Percentiles rank a stretch among this genome's conserved stretches.
phyloP scores from a whole-genome alignment of 2,329 filamentous ascomycete species.

The Beauveria brongniartii region DNA sequence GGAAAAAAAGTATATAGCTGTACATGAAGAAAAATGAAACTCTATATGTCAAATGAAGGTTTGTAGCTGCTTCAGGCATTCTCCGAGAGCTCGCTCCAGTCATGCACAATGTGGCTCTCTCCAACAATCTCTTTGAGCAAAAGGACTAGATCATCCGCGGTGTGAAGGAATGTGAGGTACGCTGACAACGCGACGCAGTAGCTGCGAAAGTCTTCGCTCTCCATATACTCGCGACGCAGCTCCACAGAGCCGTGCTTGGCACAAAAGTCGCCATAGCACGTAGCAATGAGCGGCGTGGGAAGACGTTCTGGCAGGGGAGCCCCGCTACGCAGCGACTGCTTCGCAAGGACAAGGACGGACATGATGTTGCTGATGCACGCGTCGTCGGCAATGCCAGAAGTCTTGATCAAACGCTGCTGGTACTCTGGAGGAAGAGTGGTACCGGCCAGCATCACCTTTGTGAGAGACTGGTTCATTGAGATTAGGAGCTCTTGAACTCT shows the following conservation, averaged over 20 bases:
- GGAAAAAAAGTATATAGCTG: too few species aligned
- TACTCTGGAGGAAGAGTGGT: conserved; percentile 30
- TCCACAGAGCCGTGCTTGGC: conserved; percentile 16
- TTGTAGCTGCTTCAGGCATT: background rate
- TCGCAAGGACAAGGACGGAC: conserved; percentile 38
- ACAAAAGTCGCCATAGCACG: conserved; percentile 22
- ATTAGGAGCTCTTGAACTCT: conserved; percentile 22
- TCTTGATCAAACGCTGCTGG: conserved; percentile 29
- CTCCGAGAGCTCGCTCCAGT: conserved; percentile 5
- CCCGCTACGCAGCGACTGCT: conserved; percentile 38
- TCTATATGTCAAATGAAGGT: too few species aligned
- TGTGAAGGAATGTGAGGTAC: conserved; percentile 34
- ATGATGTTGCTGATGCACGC: conserved; percentile 40
- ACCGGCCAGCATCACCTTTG: conserved; percentile 24
- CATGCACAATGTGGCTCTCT: conserved; percentile 25
- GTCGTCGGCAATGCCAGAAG: conserved; percentile 33
- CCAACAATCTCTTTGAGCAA: conserved; percentile 35
- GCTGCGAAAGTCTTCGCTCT: conserved; percentile 34
- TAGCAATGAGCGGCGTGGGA: conserved; percentile 36
- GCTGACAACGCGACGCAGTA: conserved; percentile 38
- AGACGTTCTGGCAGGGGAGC: conserved; percentile 39
- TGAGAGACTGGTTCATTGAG: conserved; percentile 27
- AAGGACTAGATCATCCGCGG: conserved; percentile 36
- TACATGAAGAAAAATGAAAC: too few species aligned
- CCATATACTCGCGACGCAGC: conserved; percentile 25